Conservation (phyloP, 805 yeast species). For the Myxozyma geophila region DNA sequence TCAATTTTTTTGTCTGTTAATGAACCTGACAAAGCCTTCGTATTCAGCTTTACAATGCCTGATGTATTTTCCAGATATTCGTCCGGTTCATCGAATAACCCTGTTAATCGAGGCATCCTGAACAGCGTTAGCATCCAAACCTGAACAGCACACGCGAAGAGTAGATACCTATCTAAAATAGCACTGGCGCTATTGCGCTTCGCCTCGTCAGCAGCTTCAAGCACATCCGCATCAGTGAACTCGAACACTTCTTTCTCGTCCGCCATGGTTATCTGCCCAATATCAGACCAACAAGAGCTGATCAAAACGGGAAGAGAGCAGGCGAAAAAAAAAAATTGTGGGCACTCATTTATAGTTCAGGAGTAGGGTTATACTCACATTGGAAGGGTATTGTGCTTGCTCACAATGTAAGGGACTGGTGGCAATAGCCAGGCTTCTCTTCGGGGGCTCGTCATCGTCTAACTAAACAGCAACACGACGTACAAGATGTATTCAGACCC, state of each 20-base stretch:
- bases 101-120: slow-evolving; percentile 6
- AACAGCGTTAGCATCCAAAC: background rate
- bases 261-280: background rate
- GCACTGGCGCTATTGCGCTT: slow-evolving; percentile 1
- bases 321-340: background rate
- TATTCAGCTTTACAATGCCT: slow-evolving; percentile 25
- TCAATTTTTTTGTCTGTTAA: slow-evolving; percentile 1
- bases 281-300: background rate
- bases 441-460: too few relatives aligned
- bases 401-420: too few relatives aligned
- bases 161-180: slow-evolving; percentile 1
- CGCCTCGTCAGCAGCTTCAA: background rate
- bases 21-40: slow-evolving; percentile 3
- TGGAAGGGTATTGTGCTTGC: background rate
- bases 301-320: background rate
- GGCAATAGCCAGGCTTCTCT: too few relatives aligned
- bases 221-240: slow-evolving; percentile 12
- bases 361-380: background rate
- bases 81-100: slow-evolving; percentile 7
- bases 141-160: background rate
- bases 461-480: background rate
- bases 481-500: slow-evolving; percentile 15
- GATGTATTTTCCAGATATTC: slow-evolving; percentile 7
- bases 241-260: slow-evolving; percentile 5
- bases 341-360: background rate